phyloP scores from a whole-genome alignment of 257 asterid species.

The Jacaranda mimosifolia region DNA sequence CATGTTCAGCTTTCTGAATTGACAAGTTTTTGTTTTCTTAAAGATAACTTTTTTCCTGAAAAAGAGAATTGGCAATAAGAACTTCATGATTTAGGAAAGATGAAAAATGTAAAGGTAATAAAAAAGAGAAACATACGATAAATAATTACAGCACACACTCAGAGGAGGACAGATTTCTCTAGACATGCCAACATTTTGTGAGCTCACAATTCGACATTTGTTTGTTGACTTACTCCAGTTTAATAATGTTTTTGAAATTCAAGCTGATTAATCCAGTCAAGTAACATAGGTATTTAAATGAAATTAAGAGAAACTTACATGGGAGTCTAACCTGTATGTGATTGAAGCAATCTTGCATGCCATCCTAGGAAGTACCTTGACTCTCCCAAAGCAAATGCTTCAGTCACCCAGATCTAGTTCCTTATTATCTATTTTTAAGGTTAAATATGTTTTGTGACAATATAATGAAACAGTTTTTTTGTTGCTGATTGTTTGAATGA shows the following conservation, averaged over 20 bases:
- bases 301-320: not conserved
- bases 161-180: not conserved
- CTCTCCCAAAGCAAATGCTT: not conserved
- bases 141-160: not conserved
- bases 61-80: not conserved
- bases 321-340: not conserved
- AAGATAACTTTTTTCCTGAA: not conserved
- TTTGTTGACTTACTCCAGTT: not conserved
- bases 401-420: not conserved
- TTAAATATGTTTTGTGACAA: not conserved
- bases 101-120: not conserved
- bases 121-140: not conserved
- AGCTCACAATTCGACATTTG: not conserved
- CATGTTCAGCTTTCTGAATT: not conserved
- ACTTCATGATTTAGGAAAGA: not conserved
- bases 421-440: not conserved
- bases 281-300: not conserved
- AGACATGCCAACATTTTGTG: constrained; percentile 3
- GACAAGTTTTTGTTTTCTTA: not conserved
- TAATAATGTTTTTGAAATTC: not conserved
- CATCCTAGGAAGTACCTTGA: constrained; percentile 6
- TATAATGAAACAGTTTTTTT: not conserved
- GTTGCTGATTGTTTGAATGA: constrained; percentile 10
- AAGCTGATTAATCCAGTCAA: constrained; percentile 3
- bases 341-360: constrained; percentile 2